Evolutionary conservation across 2,329 filamentous ascomycete species (phyloP), one percentile per base, ranked within the genome.

Genomic region (Helicocarpus griseus): DNA sequence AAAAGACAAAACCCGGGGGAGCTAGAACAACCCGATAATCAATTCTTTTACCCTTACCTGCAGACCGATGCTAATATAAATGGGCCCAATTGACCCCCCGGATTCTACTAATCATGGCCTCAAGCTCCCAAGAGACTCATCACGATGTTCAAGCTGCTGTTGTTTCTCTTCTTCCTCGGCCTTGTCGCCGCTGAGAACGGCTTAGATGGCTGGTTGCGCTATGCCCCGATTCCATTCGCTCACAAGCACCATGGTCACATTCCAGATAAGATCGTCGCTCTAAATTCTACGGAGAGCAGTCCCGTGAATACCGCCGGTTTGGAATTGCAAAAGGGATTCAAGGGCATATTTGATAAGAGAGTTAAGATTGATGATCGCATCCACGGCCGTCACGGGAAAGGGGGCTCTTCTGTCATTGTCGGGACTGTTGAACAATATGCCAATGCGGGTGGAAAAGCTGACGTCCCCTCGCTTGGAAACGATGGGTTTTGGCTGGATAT

Each of bases 141-240:
- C n/a, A 49, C 54, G 52, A 52, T 41, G 22, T 5, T 36, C 33
- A 22, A 50, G 26, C 45, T 55, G 21, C 48, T 57, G 29, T 40
- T 55, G 17, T 35, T 9, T 7, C 31, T 35, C n/a, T 36, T 33
- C 8, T 47, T 41, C 26, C 22, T 47, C 45, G 48, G 47, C 60
- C 59, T 74, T 35, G 73, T 61, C 38, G 64, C 65, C 41, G 81
- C 80, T 36, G 82, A 86, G 59, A 76, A 79, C 60, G 83, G 83
- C 9, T 66, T 81, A 22, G 69, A 76, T 52, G 82, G 71, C 45
- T 86, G 83, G 83, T 65, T 86, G 51, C 76, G 83, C 46, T 86
- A 86, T 62, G 81, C 81, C 29, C 72, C 74, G 7, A 60, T 83
- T 13, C 66, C 73, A 4, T 55, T 66, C 49, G 64, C 69, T 24